phyloP scores from a whole-genome alignment of 176 grass and related monocot genomes.

The Guadua angustifolia region DNA sequence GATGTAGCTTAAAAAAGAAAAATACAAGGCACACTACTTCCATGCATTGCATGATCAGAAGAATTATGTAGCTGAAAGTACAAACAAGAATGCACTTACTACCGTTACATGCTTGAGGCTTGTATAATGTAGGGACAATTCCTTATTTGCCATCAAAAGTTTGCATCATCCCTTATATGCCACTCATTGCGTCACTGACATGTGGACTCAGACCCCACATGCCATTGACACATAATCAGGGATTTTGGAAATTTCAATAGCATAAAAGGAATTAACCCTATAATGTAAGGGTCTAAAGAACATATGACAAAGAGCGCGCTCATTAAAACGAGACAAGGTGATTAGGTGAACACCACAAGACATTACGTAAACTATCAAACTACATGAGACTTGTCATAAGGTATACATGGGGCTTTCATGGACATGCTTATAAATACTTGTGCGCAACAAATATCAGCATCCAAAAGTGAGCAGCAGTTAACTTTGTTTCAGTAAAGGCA shows the following conservation, averaged over 20 bases:
- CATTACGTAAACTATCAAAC: background rate
- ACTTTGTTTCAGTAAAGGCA: background rate
- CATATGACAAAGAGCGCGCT: background rate
- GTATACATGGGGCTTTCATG: conserved; percentile 13
- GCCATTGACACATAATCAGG: too few species aligned
- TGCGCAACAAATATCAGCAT: conserved; percentile 18
- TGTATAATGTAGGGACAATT: background rate
- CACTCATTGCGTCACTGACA: too few species aligned
- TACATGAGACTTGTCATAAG: background rate
- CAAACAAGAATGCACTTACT: background rate
- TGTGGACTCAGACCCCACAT: too few species aligned
- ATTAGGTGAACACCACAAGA: background rate
- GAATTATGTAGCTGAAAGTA: conserved; percentile 7
- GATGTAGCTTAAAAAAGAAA: background rate
- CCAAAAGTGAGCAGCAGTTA: conserved; percentile 9
- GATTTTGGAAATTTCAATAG: too few species aligned
- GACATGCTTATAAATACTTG: background rate
- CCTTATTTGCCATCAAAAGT: too few species aligned
- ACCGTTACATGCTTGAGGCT: background rate
- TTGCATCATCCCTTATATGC: too few species aligned
- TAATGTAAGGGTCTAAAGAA: background rate
- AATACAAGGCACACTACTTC: background rate
- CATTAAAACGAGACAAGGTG: background rate
- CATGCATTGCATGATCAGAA: background rate
- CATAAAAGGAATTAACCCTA: background rate